These are phyloP conservation scores for Cynanchum wilfordii DNA, from an alignment of 257 asterid genomes.

Conservation along the genomic window DNA sequence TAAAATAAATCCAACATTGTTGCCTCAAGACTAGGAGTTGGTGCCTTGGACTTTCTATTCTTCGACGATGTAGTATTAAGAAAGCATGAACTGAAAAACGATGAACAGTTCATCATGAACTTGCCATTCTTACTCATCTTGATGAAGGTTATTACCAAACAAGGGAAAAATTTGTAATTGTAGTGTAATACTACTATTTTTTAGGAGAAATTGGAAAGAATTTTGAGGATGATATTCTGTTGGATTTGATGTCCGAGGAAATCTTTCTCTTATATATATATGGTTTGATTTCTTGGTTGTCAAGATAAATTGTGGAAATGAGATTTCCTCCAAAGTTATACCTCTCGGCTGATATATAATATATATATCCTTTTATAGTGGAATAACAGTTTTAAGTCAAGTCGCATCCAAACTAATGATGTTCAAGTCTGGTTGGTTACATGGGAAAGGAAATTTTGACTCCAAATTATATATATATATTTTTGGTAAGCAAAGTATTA, in stretches of 20 bases:
- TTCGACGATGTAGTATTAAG: background rate
- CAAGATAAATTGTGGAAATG: too few species aligned
- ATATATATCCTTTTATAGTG: too few species aligned
- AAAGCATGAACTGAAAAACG: slow-evolving; percentile 20
- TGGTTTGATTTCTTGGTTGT: too few species aligned
- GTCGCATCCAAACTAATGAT: too few species aligned
- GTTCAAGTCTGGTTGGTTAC: too few species aligned
- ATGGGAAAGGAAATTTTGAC: too few species aligned
- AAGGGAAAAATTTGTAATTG: background rate
- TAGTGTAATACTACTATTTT: too few species aligned
- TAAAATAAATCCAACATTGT: slow-evolving; percentile 35
- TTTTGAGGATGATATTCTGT: background rate
- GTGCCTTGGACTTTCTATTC: slow-evolving; percentile 9
- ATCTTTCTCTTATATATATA: background rate
- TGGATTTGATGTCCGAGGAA: background rate
- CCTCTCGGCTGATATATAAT: too few species aligned
- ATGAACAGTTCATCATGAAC: background rate
- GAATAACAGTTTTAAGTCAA: too few species aligned
- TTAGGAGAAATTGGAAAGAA: background rate
- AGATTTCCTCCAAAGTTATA: too few species aligned
- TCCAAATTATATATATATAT: too few species aligned
- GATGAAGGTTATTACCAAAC: background rate
- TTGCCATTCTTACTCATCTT: slow-evolving; percentile 9
- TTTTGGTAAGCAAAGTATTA: too few species aligned
- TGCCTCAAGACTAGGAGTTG: slow-evolving; percentile 30